phyloP scores from a whole-genome alignment of 805 yeast species.

The Brettanomyces anomalus region DNA sequence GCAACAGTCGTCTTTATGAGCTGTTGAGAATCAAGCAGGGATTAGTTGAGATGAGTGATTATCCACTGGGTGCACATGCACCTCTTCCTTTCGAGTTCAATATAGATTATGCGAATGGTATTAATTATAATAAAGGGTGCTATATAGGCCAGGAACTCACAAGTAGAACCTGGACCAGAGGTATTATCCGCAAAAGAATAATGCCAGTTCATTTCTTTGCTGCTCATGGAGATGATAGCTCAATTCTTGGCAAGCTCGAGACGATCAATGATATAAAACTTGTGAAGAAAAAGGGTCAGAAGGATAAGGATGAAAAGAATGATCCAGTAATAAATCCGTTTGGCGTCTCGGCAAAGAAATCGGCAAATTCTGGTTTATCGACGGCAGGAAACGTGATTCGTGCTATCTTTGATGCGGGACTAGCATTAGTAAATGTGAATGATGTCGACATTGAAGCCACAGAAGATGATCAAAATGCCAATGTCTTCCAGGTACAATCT shows the following conservation, averaged over 20 bases:
- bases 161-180: conserved; percentile 76
- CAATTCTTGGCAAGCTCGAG: not conserved
- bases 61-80: conserved; percentile 30
- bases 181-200: conserved; percentile 73
- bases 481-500: conserved; percentile 11
- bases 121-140: conserved; percentile 88
- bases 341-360: conserved; percentile 22
- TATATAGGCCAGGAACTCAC: conserved; percentile 95
- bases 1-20: conserved; percentile 20
- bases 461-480: conserved; percentile 7
- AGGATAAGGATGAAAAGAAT: not conserved
- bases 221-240: conserved; percentile 3
- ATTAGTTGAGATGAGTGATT: conserved; percentile 44
- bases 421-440: conserved; percentile 45
- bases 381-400: conserved; percentile 57
- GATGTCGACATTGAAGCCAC: conserved; percentile 22
- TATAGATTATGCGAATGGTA: conserved; percentile 71
- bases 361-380: conserved; percentile 20
- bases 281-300: not conserved
- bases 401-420: conserved; percentile 50
- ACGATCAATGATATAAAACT: conserved; percentile 11
- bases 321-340: conserved; percentile 25
- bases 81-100: conserved; percentile 78
- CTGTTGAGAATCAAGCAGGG: conserved; percentile 39
- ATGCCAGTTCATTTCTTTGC: conserved; percentile 51